These are phyloP conservation scores for Aureobasidium lini DNA, from an alignment of 2,329 filamentous ascomycete genomes.

Conservation along the genomic window DNA sequence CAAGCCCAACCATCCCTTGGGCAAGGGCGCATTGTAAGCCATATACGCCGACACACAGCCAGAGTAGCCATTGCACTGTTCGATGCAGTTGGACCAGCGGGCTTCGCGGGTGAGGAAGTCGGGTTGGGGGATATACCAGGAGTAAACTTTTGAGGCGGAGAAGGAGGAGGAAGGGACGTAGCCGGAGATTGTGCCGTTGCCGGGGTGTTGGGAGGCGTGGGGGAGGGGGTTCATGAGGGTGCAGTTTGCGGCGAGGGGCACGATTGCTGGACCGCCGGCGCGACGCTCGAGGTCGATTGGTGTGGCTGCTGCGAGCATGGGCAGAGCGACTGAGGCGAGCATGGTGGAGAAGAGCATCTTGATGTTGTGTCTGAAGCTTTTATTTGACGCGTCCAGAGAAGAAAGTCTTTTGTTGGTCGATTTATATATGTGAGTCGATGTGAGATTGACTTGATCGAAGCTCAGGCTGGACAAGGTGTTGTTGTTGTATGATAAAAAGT, in stretches of 20 bases:
- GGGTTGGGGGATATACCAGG: slow-evolving; percentile 28
- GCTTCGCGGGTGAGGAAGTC: slow-evolving; percentile 13
- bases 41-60: slow-evolving; percentile 31
- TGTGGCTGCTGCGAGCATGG: slow-evolving; percentile 6
- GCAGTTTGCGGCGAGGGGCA: slow-evolving; percentile 31
- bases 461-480: background rate
- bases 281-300: slow-evolving; percentile 17
- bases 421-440: background rate
- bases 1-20: slow-evolving; percentile 28
- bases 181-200: slow-evolving; percentile 15
- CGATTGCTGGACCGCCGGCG: slow-evolving; percentile 29
- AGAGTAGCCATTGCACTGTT: slow-evolving; percentile 35
- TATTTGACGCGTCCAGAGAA: background rate
- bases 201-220: slow-evolving; percentile 1
- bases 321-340: background rate
- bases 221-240: slow-evolving; percentile 27
- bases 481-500: background rate
- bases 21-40: slow-evolving; percentile 31
- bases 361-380: background rate
- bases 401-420: background rate
- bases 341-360: slow-evolving; percentile 12
- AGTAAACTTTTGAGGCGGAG: slow-evolving; percentile 24
- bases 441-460: background rate
- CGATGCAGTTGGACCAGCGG: slow-evolving; percentile 27
- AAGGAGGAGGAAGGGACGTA: slow-evolving; percentile 24